These are phyloP conservation scores for Aspergillus unguis DNA, from an alignment of 2,329 filamentous ascomycete genomes.

Conservation along the genomic window DNA sequence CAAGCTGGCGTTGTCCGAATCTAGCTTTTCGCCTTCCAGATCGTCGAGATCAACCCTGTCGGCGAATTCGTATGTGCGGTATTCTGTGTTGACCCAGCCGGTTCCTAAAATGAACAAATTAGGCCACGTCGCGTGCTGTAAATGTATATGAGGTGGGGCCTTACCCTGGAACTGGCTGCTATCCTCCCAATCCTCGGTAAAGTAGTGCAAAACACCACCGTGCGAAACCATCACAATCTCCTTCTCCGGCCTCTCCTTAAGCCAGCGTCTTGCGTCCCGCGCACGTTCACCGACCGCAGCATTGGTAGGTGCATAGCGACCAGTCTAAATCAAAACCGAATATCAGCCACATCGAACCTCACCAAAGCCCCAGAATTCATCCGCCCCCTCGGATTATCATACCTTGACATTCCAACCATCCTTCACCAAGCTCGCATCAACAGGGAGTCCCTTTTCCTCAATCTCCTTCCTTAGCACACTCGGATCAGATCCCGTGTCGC, in stretches of 20 bases:
- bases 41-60: constrained; percentile 51
- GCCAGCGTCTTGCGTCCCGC: constrained; percentile 56
- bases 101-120: constrained; percentile 52
- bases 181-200: constrained; percentile 77
- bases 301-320: constrained; percentile 45
- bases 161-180: constrained; percentile 47
- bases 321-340: constrained; percentile 25
- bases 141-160: constrained; percentile 4
- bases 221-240: constrained; percentile 77
- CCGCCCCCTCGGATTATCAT: background rate
- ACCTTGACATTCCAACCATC: constrained; percentile 72
- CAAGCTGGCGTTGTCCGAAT: constrained; percentile 41
- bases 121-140: background rate
- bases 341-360: background rate
- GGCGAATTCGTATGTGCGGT: constrained; percentile 63
- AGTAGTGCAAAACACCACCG: constrained; percentile 77
- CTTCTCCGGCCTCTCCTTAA: constrained; percentile 55
- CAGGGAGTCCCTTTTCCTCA: constrained; percentile 47
- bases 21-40: constrained; percentile 33
- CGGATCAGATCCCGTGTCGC: constrained; percentile 67
- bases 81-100: constrained; percentile 72
- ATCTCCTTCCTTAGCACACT: constrained; percentile 60
- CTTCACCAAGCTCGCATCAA: constrained; percentile 62
- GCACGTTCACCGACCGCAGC: constrained; percentile 60
- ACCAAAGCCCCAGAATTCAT: background rate